These are phyloP conservation scores for Hymenochaete sp. DNA, from an alignment of 1,284 basidiomycete genomes.

Conservation along the genomic window DNA sequence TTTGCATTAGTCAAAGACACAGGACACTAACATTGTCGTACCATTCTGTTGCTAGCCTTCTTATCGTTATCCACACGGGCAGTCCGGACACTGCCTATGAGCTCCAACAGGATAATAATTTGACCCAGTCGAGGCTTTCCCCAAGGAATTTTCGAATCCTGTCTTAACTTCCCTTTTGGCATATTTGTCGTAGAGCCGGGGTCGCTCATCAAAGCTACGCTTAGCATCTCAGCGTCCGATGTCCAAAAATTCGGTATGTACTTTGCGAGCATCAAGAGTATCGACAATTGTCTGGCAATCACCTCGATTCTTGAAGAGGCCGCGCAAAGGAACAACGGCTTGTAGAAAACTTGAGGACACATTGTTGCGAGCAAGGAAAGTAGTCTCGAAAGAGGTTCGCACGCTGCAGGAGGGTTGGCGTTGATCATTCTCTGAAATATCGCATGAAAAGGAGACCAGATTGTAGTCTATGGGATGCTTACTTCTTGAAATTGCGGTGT, in stretches of 20 bases:
- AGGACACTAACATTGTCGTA: not conserved
- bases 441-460: slow-evolving; percentile 11
- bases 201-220: slow-evolving; percentile 59
- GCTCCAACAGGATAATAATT: slow-evolving; percentile 52
- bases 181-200: slow-evolving; percentile 25
- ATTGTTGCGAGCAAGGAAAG: slow-evolving; percentile 41
- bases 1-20: not conserved
- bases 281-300: slow-evolving; percentile 49
- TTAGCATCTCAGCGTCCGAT: slow-evolving; percentile 68
- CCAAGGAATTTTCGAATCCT: slow-evolving; percentile 28
- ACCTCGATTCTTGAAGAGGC: slow-evolving; percentile 51
- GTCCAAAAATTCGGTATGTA: slow-evolving; percentile 61
- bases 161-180: slow-evolving; percentile 26
- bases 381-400: slow-evolving; percentile 37
- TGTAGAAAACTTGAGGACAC: slow-evolving; percentile 64
- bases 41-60: slow-evolving; percentile 19
- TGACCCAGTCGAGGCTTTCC: slow-evolving; percentile 55
- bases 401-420: slow-evolving; percentile 40
- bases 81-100: slow-evolving; percentile 45
- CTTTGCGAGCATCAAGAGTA: slow-evolving; percentile 41
- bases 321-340: slow-evolving; percentile 64
- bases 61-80: slow-evolving; percentile 27
- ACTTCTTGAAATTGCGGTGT: slow-evolving; percentile 51
- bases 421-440: slow-evolving; percentile 38
- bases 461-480: slow-evolving; percentile 25